Base-by-base conservation (phyloP, 176 grass and related monocot genomes). In the Carex myosuroides region DNA sequence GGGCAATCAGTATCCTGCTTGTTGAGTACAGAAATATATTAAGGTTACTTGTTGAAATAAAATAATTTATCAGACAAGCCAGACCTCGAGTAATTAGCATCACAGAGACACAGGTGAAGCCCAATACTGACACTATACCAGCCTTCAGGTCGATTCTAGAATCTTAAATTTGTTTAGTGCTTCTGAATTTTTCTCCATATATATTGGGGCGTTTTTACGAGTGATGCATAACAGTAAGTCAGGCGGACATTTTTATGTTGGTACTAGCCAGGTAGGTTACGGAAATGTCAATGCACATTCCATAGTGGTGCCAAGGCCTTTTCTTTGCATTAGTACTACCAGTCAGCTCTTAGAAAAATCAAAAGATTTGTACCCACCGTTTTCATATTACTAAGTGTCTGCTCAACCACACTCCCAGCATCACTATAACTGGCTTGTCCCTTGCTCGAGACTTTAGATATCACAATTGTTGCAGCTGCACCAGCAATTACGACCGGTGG, bases 381-480 rank as follows among this genome's bases (percentile, higher is more conserved):
- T 70, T 91, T 80, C 54, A 98, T 98, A 77, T 92, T 90, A 67
- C 92, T 88, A 35, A 98, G 89, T 32, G 88, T 92, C 81, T 98
- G 92, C 88, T 98, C 92, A 57, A 94, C 95, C 22, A 76, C 88
- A 42, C 89, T 54, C 46, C 87, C 92, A 58, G 95, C 92, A 69
- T 94, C 91, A 33, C 79, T 83, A 44, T 98, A 98, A 16, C 88
- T 92, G 79, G 90, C 59, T 18, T 87, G 86, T 53, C 87, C 90
- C 63, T 87, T 84, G 71, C 79, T 88, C 21, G 94, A 89, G 41
- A 97, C 85, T 85, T 86, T 94, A 33, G 92, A 80, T 59, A 97
- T 83, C 41, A 97, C 48, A 55, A 79, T 92, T 32, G 94, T 78
- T 63, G 92, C 85, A 18, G 56, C 33, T 85, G 85, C 94, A 60